Evolutionary conservation across 768 basidiomycete genomes (phyloP), one percentile per base, ranked within the genome.

Genomic region (Mrakia gelida): DNA sequence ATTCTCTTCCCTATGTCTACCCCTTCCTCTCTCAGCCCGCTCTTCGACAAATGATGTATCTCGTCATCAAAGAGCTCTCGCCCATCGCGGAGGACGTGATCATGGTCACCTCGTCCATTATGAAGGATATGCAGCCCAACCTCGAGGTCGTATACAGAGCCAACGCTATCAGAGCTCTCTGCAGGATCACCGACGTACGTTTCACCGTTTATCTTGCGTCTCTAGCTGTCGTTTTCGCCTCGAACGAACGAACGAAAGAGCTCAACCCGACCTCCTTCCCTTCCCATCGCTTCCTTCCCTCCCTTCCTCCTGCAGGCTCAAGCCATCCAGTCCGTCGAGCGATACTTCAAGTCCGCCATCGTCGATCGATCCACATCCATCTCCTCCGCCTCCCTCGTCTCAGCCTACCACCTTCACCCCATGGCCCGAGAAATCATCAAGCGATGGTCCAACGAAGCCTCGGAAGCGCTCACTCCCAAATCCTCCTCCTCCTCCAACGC

Each of bases 101-200:
- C 81, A 99, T 99, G 94, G 95, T 98, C 80, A 99, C 97, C 15
- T 93, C 91, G 84, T 97, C 94, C 82, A 98, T 99, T 85, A 97
- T 97, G 95, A 98, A 98, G 87, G 97, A 99, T 83, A 99, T 98
- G 94, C 97, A 99, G 82, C 92, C 95, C 75, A 98, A 97, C 84
- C 91, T 94, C 71, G 97, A 99, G 85, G 96, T 98, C 82, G 94
- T 99, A 79, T 99, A 99, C 85, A 89, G 97, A 75, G 93, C 97
- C 45, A 99, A 99, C 85, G 92, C 97, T 23, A 99, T 98, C 81
- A 90, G 97, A 80, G 95, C 96, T 10, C 87, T 99, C 9, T 95
- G 94, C 85, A 89, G 95, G 80, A 95, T 99, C 84, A 96, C 98
- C 81, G 97, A 99, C 84, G 97, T 98, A 85, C 84, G 95, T 89